Conservation (phyloP, 1,139 yeast genomes). For the Martiniozyma asiatica region DNA sequence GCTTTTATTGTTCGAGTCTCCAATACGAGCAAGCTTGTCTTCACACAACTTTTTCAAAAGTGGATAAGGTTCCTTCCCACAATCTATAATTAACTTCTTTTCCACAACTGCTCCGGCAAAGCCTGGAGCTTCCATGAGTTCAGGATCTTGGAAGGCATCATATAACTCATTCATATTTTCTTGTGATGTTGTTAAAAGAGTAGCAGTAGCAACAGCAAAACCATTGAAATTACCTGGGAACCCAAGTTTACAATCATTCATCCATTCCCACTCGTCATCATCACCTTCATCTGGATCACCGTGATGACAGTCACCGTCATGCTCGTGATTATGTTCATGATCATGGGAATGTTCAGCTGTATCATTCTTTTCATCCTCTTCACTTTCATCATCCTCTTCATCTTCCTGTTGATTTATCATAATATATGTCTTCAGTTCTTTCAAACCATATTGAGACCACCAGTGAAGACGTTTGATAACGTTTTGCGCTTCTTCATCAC, state of each 20-base stretch:
- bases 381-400: conserved; percentile 2
- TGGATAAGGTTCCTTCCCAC: conserved; percentile 1
- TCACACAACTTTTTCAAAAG: conserved; percentile 4
- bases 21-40: conserved; percentile 1
- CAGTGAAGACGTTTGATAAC: conserved; percentile 3
- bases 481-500: conserved; percentile 2
- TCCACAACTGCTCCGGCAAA: conserved; percentile 5
- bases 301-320: conserved; percentile 10
- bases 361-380: neutral
- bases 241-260: conserved; percentile 25
- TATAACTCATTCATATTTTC: conserved; percentile 8
- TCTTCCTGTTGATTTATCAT: conserved; percentile 2
- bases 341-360: no score
- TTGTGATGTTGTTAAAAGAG: conserved; percentile 22
- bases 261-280: conserved; percentile 25
- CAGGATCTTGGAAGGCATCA: conserved; percentile 4
- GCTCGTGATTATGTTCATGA: neutral
- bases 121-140: conserved; percentile 4
- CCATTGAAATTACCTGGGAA: conserved; percentile 29
- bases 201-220: conserved; percentile 28
- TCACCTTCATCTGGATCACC: conserved; percentile 13
- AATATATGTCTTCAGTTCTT: conserved; percentile 3
- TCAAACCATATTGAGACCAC: conserved; percentile 3
- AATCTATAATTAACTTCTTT: conserved; percentile 3
- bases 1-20: conserved; percentile 1